phyloP scores from a whole-genome alignment of 345 rosid species.

The Melaleuca alternifolia region DNA sequence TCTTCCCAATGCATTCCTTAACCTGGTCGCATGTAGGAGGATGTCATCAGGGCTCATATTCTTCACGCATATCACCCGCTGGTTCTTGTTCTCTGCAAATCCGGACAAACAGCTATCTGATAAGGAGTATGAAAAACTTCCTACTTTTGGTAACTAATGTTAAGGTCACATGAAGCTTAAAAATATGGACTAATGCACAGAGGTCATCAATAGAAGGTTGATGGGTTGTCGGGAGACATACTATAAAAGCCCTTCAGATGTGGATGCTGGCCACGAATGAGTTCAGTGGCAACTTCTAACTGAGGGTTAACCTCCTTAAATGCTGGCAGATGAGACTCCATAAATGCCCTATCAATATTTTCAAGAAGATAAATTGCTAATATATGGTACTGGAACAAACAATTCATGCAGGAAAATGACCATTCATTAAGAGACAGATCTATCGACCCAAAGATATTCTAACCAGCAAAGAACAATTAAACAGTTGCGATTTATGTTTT shows the following conservation, averaged over 20 bases:
- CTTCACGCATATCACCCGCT: conserved; percentile 81
- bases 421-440: not conserved
- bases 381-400: not conserved
- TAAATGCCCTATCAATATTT: conserved; percentile 49
- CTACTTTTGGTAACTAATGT: not conserved
- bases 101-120: not conserved
- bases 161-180: not conserved
- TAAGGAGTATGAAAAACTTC: not conserved
- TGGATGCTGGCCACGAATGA: conserved; percentile 78
- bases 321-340: conserved; percentile 63
- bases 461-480: not conserved
- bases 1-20: conserved; percentile 73
- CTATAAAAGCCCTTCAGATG: conserved; percentile 70
- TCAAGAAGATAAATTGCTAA: not conserved
- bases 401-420: not conserved
- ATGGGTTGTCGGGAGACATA: conserved; percentile 13
- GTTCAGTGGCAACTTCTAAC: conserved; percentile 64
- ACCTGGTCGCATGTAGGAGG: conserved; percentile 50
- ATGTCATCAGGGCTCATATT: conserved; percentile 62
- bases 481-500: not conserved
- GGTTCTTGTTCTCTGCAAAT: conserved; percentile 55
- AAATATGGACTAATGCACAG: not conserved
- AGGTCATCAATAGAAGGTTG: not conserved
- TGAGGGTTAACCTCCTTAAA: conserved; percentile 68
- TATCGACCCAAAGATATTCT: not conserved